phyloP scores from a whole-genome alignment of 306 rosid genomes.

The Quercus bicolor region DNA sequence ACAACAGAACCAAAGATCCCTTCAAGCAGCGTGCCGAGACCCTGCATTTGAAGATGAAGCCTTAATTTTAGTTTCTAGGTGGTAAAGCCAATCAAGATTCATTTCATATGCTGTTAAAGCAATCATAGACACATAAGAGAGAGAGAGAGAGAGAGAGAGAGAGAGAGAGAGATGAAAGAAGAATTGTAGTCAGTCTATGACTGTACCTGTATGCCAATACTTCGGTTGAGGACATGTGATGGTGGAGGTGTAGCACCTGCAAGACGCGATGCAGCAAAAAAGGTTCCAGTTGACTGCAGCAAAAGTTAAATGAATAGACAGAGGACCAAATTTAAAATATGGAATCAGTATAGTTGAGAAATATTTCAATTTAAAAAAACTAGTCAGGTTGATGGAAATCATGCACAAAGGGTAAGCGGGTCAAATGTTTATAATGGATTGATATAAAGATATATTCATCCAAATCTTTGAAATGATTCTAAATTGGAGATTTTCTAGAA shows the following conservation, averaged over 20 bases:
- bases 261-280: slow-evolving; percentile 86
- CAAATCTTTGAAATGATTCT: neutral
- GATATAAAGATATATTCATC: neutral
- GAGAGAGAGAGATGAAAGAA: neutral
- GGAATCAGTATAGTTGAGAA: neutral
- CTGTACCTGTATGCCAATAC: slow-evolving; percentile 82
- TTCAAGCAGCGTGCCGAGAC: slow-evolving; percentile 70
- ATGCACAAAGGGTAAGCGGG: neutral
- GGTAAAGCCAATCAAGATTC: neutral
- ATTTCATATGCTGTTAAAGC: slow-evolving; percentile 10
- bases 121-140: neutral
- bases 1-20: slow-evolving; percentile 80
- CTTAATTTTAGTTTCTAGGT: slow-evolving; percentile 9
- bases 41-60: slow-evolving; percentile 47
- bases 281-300: slow-evolving; percentile 83
- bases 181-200: neutral
- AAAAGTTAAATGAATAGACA: neutral
- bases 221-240: slow-evolving; percentile 66
- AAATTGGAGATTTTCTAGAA: neutral
- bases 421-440: neutral
- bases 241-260: slow-evolving; percentile 99
- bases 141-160: neutral
- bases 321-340: neutral
- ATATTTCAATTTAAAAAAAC: neutral
- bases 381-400: neutral